Evolutionary conservation across 148 eudicot species (phyloP).

Genomic region (Fagopyrum homotropicum): DNA sequence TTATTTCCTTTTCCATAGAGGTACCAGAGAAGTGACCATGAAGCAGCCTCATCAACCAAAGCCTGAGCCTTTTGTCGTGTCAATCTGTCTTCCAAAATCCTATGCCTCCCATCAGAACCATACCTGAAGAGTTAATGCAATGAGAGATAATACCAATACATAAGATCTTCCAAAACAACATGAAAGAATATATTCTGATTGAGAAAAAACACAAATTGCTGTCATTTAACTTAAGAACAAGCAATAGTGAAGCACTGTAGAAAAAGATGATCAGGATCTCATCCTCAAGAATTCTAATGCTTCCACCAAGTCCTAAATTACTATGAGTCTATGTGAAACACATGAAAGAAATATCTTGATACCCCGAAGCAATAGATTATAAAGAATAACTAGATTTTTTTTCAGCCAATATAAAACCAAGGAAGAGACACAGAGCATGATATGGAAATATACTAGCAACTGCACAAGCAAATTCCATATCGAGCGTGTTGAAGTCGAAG

Average conservation of each 20-base stretch:
- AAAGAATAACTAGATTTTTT: not conserved
- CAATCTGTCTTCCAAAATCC: slow-evolving; percentile 80
- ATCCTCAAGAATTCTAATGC: not conserved
- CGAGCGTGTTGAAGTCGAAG: too few relatives aligned
- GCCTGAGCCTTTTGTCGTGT: slow-evolving; percentile 73
- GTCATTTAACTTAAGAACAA: not conserved
- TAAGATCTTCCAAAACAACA: not conserved
- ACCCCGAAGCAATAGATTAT: not conserved
- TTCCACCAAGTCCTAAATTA: not conserved
- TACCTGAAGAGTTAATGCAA: slow-evolving; percentile 36
- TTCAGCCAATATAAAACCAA: slow-evolving; percentile 6
- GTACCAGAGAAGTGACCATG: slow-evolving; percentile 99
- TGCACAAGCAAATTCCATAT: too few relatives aligned
- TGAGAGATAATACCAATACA: not conserved
- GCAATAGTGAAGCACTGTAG: not conserved
- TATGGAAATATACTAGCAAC: not conserved
- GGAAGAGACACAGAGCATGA: not conserved
- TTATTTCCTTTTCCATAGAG: slow-evolving; percentile 81
- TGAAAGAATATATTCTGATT: not conserved
- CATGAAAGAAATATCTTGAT: not conserved
- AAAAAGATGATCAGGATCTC: slow-evolving; percentile 8
- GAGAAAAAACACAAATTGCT: not conserved
- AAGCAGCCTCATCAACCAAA: slow-evolving; percentile 96
- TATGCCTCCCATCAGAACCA: slow-evolving; percentile 66
- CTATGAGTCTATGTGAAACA: not conserved